Percentiles rank a stretch among this genome's conserved stretches.
Conservation (phyloP, 2,329 filamentous ascomycete genomes). For the Chrysoporthe cubensis region DNA sequence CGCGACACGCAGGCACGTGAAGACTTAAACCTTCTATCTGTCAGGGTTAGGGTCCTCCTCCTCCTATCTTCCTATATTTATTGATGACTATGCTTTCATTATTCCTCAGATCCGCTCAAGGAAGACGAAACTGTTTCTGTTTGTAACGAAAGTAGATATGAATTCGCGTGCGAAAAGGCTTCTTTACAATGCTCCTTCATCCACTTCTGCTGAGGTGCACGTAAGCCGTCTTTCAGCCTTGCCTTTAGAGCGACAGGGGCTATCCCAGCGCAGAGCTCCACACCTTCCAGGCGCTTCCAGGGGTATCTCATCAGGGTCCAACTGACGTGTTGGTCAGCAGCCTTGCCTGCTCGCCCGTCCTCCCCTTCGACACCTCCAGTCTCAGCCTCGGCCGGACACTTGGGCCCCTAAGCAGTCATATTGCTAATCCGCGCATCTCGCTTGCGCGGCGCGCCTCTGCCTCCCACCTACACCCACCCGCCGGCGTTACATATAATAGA, state of each 20-base stretch:
- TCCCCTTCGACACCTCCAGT: constrained; percentile 30
- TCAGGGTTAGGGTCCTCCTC: constrained; percentile 3
- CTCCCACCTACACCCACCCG: constrained; percentile 8
- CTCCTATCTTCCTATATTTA: background rate
- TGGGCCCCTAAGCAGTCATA: background rate
- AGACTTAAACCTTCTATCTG: background rate
- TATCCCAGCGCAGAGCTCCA: constrained; percentile 3
- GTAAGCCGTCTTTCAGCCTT: background rate
- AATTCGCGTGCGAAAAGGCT: background rate
- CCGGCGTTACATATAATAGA: background rate
- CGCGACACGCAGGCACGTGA: constrained; percentile 21
- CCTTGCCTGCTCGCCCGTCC: constrained; percentile 3
- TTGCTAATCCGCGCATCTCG: constrained; percentile 24
- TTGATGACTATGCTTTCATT: background rate
- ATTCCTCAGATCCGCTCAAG: background rate
- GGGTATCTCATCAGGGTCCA: constrained; percentile 17
- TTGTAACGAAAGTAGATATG: too few relatives aligned
- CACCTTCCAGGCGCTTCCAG: constrained; percentile 19
- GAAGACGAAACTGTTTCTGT: background rate
- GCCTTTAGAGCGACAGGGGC: background rate
- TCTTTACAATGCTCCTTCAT: background rate
- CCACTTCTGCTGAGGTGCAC: background rate
- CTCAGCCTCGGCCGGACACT: constrained; percentile 41
- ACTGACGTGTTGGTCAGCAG: constrained; percentile 24
- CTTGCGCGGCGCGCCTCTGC: constrained; percentile 26